Evolutionary conservation across 768 basidiomycete genomes (phyloP), one percentile per base, ranked within the genome.

Genomic region (Phylloporus sp.): DNA sequence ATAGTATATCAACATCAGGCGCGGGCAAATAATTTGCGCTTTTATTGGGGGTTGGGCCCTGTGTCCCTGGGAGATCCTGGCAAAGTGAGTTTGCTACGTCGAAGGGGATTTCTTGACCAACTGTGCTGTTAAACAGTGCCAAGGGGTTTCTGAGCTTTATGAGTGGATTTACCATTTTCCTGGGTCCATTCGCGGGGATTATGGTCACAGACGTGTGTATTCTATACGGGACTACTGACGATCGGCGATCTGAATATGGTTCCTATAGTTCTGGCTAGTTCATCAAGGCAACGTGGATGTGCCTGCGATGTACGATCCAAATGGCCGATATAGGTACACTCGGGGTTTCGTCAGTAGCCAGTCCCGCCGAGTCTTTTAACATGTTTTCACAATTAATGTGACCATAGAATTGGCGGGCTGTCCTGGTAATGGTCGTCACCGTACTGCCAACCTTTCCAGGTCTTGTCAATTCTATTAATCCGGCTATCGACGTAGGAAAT

Each of bases 41-140:
- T 48, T 94, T 42, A 63, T 95, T 6, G 89, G 89, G 3, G 89
- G 89, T 1, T 95, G 92, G 91, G 82, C 78, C 0, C 68, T 91
- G n/a, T 83, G 81, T 55, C 90, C 91, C 4, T 95, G 91, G 92
- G 82, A 91, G 68, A 91, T 95, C 48, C 73, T 94, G 28, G 74
- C 75, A 4, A 76, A 73, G 65, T 65, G 26, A 34, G 57, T 16
- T 48, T 29, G 6, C 15, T 24, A 15, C 27, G 8, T 24, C 1
- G 29, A 40, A 16, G 5, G 26, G 6, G 3, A 29, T 32, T 18
- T 4, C 6, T 9, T 22, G 27, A 31, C 23, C 52, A 32, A 56
- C 20, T 24, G 6, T 45, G 18, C 34, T 13, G 23, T 18, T 41
- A 10, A 57, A 49, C 26, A 66, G 65, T 22, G 88, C 86, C 0